phyloP scores from a whole-genome alignment of 441 rosid genomes.

The Pelargonium citronellum region DNA sequence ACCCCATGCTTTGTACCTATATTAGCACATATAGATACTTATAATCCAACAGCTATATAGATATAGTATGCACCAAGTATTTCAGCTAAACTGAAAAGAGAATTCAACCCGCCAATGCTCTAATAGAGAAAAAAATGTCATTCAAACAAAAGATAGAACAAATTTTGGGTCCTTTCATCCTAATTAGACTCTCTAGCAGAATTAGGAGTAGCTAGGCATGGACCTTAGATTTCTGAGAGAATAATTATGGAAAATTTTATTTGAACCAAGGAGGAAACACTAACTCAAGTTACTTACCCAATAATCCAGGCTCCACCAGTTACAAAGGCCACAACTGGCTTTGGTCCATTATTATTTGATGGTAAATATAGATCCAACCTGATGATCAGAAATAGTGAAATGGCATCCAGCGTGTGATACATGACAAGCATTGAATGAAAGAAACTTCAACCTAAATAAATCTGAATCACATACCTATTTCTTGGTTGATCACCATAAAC shows the following conservation, averaged over 20 bases:
- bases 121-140: background rate
- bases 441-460: slow-evolving; percentile 10
- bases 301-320: slow-evolving; percentile 99
- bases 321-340: slow-evolving; percentile 87
- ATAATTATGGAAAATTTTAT: background rate
- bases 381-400: slow-evolving; percentile 19
- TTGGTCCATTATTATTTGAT: slow-evolving; percentile 41
- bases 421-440: background rate
- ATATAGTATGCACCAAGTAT: background rate
- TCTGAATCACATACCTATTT: slow-evolving; percentile 53
- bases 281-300: slow-evolving; percentile 42
- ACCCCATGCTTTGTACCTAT: slow-evolving; percentile 98
- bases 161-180: background rate
- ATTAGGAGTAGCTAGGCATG: background rate
- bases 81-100: too few relatives aligned
- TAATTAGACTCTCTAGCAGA: background rate
- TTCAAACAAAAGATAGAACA: background rate
- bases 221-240: background rate
- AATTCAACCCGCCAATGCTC: background rate
- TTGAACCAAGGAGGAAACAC: slow-evolving; percentile 11
- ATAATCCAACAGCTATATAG: slow-evolving; percentile 14
- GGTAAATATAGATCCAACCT: slow-evolving; percentile 92
- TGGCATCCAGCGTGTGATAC: slow-evolving; percentile 3
- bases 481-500: slow-evolving; percentile 92
- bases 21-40: slow-evolving; percentile 21